Evolutionary conservation across 2,329 filamentous ascomycete genomes (phyloP), one percentile per base, ranked within the genome.

Genomic region (Simplicillium aogashimaense): DNA sequence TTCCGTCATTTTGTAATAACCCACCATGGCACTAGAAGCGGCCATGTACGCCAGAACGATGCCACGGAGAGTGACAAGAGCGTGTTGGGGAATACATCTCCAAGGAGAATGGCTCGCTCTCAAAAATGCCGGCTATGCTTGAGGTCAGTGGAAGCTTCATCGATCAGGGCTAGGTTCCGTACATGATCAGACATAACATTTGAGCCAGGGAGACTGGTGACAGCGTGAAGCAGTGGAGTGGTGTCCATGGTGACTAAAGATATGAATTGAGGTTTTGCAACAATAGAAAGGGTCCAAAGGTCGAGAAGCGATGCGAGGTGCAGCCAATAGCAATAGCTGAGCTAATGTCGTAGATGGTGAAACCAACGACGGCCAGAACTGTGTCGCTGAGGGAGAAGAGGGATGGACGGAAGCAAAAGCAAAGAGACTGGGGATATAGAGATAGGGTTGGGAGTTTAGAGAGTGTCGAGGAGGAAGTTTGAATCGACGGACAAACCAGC

Each of bases 91-190:
- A 36, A 74, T 63, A 39, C 50, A 59, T 7, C 56, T 49, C 67
- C 70, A 74, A 15, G 70, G 65, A 2, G 72, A 74, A 45, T 74
- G 71, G 32, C 65, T 67, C 36, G 63, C 67, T 49, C 69, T 66
- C 12, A 72, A 60, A 42, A 70, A 73, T 12, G 71, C 66, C 20
- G 70, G 66, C 70, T 74, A 34, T 4, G 16, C 4, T 17, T 9
- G 9, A 18, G 38, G 39, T 38, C 37, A 38, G 7, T 20, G 14
- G 6, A 4, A 18, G 35, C 32, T 13, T 1, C 18, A 9, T 7
- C n/a, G 5, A 9, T 10, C 2, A 13, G 3, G 25, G 2, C 16
- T 33, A 2, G n/a, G 10, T 18, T 11, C 41, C 55, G 50, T 37
- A 60, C 60, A 48, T 63, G 60, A 35, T 63, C 60, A 38, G 58